These are phyloP conservation scores for Fomitiporia mediterranea DNA, from an alignment of 1,284 basidiomycete species.

Conservation along the genomic window DNA sequence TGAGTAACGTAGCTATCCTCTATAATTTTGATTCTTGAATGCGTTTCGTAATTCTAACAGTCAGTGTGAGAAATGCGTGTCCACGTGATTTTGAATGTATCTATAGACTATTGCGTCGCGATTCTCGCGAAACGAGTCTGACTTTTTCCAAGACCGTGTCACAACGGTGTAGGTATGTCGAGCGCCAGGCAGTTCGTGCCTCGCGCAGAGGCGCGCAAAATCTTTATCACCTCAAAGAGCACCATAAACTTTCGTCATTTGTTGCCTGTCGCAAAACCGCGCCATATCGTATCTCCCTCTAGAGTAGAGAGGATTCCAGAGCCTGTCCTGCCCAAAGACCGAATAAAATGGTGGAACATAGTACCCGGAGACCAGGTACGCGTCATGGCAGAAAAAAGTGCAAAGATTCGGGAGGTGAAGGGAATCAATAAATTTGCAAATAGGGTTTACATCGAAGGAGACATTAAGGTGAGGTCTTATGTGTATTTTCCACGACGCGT, in stretches of 20 bases:
- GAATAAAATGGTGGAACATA: slow-evolving; percentile 82
- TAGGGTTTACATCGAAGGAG: slow-evolving; percentile 61
- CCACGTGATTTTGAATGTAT: no score
- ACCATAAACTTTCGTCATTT: slow-evolving; percentile 20
- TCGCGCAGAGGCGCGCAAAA: slow-evolving; percentile 10
- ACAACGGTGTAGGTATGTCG: no score
- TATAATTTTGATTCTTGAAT: no score
- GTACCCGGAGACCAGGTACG: slow-evolving; percentile 78
- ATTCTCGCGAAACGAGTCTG: no score
- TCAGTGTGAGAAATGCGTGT: no score
- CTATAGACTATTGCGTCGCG: no score
- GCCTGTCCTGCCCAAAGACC: slow-evolving; percentile 54
- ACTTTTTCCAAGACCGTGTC: no score
- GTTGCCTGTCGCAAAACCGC: slow-evolving; percentile 11
- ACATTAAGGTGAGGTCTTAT: slow-evolving; percentile 20
- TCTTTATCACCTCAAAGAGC: slow-evolving; percentile 15
- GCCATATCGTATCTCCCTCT: neutral
- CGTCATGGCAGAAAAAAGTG: slow-evolving; percentile 57
- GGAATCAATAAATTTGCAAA: slow-evolving; percentile 71
- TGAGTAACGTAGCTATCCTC: no score
- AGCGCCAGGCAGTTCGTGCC: slow-evolving; percentile 19
- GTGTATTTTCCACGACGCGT: no score
- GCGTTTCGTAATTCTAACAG: no score
- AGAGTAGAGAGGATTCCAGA: slow-evolving; percentile 30
- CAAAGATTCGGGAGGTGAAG: slow-evolving; percentile 59